Conservation (phyloP, 1,284 basidiomycete species). For the Ustilago trichophora region DNA sequence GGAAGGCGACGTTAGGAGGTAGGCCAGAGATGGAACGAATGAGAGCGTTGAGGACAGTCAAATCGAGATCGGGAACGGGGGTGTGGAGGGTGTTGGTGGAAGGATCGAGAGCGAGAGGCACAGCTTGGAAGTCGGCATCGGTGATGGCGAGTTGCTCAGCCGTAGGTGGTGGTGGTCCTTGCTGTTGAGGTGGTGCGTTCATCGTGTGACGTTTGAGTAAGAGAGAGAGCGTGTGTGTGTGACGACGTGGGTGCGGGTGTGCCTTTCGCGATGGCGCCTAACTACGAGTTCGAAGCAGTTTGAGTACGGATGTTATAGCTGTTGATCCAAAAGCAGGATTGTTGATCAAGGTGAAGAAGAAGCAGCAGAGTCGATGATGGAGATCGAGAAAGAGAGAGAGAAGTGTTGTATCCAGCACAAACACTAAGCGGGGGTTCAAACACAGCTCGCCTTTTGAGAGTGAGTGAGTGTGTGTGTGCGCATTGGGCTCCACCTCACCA, state of each 20-base stretch:
- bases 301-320: too few relatives aligned
- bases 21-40: constrained; percentile 56
- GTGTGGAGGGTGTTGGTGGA: constrained; percentile 29
- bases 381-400: too few relatives aligned
- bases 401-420: too few relatives aligned
- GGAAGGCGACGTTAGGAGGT: constrained; percentile 61
- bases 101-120: constrained; percentile 50
- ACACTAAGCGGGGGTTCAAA: too few relatives aligned
- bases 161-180: constrained; percentile 54
- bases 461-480: neutral
- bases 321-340: too few relatives aligned
- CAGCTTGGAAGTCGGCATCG: constrained; percentile 51
- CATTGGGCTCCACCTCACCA: constrained; percentile 20
- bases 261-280: too few relatives aligned
- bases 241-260: too few relatives aligned
- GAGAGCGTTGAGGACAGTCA: constrained; percentile 63
- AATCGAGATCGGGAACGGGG: constrained; percentile 52
- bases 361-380: too few relatives aligned
- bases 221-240: neutral
- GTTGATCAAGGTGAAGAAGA: too few relatives aligned
- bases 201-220: constrained; percentile 4
- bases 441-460: too few relatives aligned
- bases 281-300: too few relatives aligned
- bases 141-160: constrained; percentile 58
- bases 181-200: constrained; percentile 42